A percentile compares a stretch with the other conserved stretches of the same genome.
Conservation (phyloP, 208 protist species). For the Wallacemonas rigidus region DNA sequence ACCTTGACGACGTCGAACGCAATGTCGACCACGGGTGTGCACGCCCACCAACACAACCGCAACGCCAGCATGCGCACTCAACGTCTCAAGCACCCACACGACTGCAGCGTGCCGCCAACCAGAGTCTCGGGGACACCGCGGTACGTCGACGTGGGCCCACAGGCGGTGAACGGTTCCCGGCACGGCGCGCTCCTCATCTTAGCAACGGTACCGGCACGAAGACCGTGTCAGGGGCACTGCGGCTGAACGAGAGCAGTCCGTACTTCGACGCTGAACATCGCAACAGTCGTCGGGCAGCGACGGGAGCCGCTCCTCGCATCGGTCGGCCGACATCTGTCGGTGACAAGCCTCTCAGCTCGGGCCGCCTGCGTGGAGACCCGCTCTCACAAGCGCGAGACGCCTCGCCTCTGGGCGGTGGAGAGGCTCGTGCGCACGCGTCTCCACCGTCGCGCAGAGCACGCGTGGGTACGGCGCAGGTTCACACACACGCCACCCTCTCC, state of each 20-base stretch:
- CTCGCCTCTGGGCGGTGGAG: neutral
- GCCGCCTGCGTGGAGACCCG: neutral
- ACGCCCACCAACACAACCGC: too few relatives aligned
- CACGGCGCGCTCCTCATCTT: neutral
- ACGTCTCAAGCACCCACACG: neutral
- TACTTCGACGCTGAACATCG: neutral
- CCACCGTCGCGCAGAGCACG: neutral
- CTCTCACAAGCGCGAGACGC: neutral
- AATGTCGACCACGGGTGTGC: neutral
- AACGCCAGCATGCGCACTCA: neutral
- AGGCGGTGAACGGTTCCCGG: neutral
- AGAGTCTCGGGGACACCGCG: neutral
- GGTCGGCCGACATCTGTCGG: conserved; percentile 1
- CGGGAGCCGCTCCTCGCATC: neutral
- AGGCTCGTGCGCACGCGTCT: neutral
- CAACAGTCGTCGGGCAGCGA: neutral
- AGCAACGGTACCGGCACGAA: neutral
- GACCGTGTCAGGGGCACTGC: neutral
- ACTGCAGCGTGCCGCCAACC: conserved; percentile 8
- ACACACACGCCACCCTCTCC: neutral
- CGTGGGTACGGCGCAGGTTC: neutral
- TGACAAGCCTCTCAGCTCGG: neutral
- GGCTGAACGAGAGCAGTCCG: neutral
- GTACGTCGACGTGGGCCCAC: neutral
- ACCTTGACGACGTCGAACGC: neutral